Base-by-base conservation (phyloP, 139 green algal species). In the Marvania coccoides region DNA sequence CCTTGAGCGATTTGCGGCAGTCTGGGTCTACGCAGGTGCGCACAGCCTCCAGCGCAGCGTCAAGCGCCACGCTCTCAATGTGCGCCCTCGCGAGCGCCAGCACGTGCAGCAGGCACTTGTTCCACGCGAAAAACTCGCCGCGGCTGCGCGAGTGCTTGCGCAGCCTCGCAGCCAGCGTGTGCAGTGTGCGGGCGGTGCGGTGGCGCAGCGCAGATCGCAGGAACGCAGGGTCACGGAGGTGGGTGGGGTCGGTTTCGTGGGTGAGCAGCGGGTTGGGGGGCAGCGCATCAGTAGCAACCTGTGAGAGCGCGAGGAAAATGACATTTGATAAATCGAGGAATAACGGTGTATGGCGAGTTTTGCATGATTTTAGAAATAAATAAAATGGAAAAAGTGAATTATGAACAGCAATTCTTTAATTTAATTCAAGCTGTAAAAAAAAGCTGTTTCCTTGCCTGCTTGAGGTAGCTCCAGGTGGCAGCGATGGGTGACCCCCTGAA, bases 221-320 rank as follows among this genome's bases (percentile, higher is more conserved):
- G 72, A 93, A 95, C 58, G 72, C 63, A 3, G 83, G 81, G 81
- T 91, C 81, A 9, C 86, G 67, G 61, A 95, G 78, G 77, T 91
- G 84, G 6, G 66, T 39, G 38, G 69, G 39, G 4, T 72, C 74
- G 9, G 85, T 92, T 56, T 92, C 86, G 60, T 94, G 87, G 6
- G 80, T 82, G 36, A 90, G 75, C 61, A 94, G 77, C 6, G 87
- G 87, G 75, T 94, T 94, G 70, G 79, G 65, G 19, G 85, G 86
- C 74, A 92, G 69, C 9, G 70, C 69, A 69, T 81, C 79, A 3
- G 34, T 6, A n/a, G 72, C 69, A 69, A 58, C 64, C 45, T 72
- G 55, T n/a, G n/a, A n/a, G n/a, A n/a, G n/a, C n/a, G n/a, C n/a
- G 46, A 31, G 8, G 46, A 54, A 15, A n/a, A n/a, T n/a, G n/a